Evolutionary conservation across 2,329 filamentous ascomycete genomes (phyloP).

Genomic region (Blumeriella jaapii): DNA sequence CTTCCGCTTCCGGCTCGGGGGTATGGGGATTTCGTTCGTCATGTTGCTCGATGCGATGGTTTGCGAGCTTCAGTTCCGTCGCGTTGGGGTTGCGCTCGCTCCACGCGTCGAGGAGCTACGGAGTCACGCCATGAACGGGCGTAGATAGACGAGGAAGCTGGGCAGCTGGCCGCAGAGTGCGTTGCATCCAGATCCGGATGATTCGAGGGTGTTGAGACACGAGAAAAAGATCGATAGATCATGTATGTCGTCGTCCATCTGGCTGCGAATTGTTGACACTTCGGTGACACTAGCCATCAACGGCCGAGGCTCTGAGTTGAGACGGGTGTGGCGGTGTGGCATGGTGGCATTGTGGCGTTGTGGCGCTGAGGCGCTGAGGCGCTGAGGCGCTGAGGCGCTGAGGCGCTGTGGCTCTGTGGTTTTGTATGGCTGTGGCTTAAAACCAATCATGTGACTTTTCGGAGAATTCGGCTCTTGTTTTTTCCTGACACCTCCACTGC

Average conservation of each 20-base stretch:
- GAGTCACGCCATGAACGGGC: constrained; percentile 12
- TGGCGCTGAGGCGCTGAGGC: no score
- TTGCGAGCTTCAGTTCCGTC: not conserved
- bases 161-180: not conserved
- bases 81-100: no score
- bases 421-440: no score
- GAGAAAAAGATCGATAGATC: constrained; percentile 5
- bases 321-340: not conserved
- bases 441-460: no score
- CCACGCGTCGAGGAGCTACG: constrained; percentile 11
- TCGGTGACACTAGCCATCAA: constrained; percentile 5
- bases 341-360: no score
- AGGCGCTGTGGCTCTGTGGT: no score
- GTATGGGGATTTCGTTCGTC: constrained; percentile 15
- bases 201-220: not conserved
- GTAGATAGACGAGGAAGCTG: no score
- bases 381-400: no score
- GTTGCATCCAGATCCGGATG: constrained; percentile 3
- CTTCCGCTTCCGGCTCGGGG: constrained; percentile 30
- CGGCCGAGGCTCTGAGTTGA: constrained; percentile 7
- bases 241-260: no score
- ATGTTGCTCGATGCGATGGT: constrained; percentile 9
- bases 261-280: constrained; percentile 2
- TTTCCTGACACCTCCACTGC: no score
- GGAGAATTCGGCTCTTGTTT: no score